These are phyloP conservation scores for Eucalyptus sp. DNA, from an alignment of 345 rosid genomes.

Conservation along the genomic window DNA sequence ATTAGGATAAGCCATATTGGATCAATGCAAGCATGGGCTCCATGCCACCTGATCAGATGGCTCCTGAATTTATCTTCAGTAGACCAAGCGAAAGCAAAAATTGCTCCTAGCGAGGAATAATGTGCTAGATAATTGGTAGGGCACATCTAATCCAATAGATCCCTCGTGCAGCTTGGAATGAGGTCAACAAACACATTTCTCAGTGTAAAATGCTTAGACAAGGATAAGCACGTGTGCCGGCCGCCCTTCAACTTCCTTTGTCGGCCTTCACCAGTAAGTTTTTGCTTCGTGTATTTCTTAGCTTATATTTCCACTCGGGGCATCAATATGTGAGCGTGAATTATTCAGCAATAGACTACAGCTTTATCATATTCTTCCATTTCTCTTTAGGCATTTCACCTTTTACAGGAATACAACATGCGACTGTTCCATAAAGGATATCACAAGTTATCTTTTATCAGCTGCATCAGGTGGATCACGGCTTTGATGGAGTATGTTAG, in stretches of 20 bases:
- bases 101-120: not conserved
- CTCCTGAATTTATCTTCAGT: not conserved
- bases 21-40: not conserved
- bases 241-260: not conserved
- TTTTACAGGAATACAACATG: not conserved
- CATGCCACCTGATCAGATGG: not conserved
- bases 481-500: not conserved
- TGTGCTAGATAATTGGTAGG: not conserved
- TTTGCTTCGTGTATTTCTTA: not conserved
- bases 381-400: not conserved
- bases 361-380: not conserved
- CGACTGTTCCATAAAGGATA: not conserved
- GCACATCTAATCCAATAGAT: not conserved
- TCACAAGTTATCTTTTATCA: not conserved
- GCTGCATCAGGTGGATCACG: not conserved
- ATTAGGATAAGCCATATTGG: not conserved
- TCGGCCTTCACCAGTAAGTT: not conserved
- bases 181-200: slow-evolving; percentile 41
- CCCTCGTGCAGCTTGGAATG: slow-evolving; percentile 57
- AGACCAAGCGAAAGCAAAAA: not conserved
- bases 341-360: not conserved
- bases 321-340: not conserved
- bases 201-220: slow-evolving; percentile 40
- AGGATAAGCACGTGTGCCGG: slow-evolving; percentile 12
- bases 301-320: not conserved